Base-by-base conservation (phyloP, 805 yeast genomes). In the Candida lessepsii region DNA sequence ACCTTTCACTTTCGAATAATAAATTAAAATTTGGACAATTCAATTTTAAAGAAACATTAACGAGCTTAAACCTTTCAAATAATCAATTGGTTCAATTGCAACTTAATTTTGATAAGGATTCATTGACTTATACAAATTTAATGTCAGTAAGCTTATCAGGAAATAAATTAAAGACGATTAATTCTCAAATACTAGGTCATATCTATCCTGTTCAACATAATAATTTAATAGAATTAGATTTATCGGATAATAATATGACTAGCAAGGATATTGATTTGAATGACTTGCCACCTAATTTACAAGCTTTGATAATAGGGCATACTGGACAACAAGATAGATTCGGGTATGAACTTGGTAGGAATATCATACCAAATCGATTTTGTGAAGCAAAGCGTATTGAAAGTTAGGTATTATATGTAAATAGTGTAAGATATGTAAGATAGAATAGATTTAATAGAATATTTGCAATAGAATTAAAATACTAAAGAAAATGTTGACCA, bases 401-500 rank as follows among this genome's bases (percentile, higher is more conserved):
- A 11, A 20, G 23, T 27, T 27, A 27, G 13, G 20, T 20, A 19
- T 30, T 7, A 29, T 30, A 3, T 30, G 11, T 20, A 30, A 11
- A 18, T 20, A 19, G n/a, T 30, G 17, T 9, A 29, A 18, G 16
- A 29, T 29, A 29, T 5, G 18, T 23, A 23, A 23, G 26, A 23
- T 9, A 23, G 11, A 23, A 23, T 23, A 23, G 26, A 23, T 9
- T 23, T 23, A 23, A 23, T 9, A 9, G 11, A 23, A n/a, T n/a
- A 23, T 23, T 23, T 23, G 26, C 26, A 11, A 23, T 9, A 11
- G 10, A 23, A 23, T 23, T 9, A 9, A 23, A 23, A 23, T 23
- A 23, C 26, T 9, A 23, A 37, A 16, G 14, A 35, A 20, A 25
- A 27, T 59, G 58, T 60, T 37, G 65, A 60, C 56, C 65, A 58